Evolutionary conservation across 2,329 filamentous ascomycete genomes (phyloP).

Genomic region (Pseudocercospora vitis): DNA sequence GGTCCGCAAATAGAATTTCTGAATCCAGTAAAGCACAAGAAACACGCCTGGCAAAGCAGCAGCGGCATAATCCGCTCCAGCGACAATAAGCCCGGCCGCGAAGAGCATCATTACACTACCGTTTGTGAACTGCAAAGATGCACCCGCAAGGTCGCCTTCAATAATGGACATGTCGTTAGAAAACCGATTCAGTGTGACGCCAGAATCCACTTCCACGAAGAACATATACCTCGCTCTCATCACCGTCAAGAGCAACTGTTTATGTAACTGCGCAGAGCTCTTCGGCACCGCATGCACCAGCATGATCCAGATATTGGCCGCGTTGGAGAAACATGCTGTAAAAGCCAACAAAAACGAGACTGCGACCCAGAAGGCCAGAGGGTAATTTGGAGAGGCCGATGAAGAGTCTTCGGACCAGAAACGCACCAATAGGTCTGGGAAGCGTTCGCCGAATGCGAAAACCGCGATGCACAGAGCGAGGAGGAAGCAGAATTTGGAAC

Average conservation of each 20-base stretch:
- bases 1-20: constrained; percentile 50
- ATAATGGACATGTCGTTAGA: constrained; percentile 52
- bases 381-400: neutral
- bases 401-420: constrained; percentile 47
- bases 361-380: constrained; percentile 21
- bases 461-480: constrained; percentile 31
- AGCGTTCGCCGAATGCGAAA: constrained; percentile 43
- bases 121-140: constrained; percentile 31
- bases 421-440: constrained; percentile 49
- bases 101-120: constrained; percentile 31
- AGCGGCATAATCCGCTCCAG: constrained; percentile 43
- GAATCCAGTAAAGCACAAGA: constrained; percentile 43
- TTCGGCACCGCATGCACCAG: constrained; percentile 22
- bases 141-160: constrained; percentile 43
- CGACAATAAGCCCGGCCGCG: constrained; percentile 42
- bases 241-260: constrained; percentile 22
- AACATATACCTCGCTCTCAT: constrained; percentile 41
- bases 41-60: constrained; percentile 43
- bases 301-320: constrained; percentile 24
- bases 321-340: constrained; percentile 15
- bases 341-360: constrained; percentile 20
- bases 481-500: constrained; percentile 33
- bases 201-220: constrained; percentile 47
- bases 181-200: constrained; percentile 50
- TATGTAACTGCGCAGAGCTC: constrained; percentile 25